Evolutionary conservation across 176 grass and related monocot genomes (phyloP), one percentile per base, ranked within the genome.

Genomic region (Oropetium thomaeum): DNA sequence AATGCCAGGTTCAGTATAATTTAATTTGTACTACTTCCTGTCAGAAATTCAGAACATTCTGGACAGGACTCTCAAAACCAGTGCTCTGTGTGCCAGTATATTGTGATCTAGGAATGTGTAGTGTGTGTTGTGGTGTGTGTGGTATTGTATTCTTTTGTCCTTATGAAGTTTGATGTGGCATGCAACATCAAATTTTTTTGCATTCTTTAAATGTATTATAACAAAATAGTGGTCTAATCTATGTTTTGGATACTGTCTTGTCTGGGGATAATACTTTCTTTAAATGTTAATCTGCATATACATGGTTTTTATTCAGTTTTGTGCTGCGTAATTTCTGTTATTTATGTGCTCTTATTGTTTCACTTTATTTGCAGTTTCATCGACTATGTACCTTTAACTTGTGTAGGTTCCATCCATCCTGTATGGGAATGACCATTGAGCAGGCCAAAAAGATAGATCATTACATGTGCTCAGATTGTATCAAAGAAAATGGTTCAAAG

Each of bases 371-470:
- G 3, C 41, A 63, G 65, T 30, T 70, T 75, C 62, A 51, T 57
- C 71, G 20, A 43, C 28, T 58, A 68, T 73, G 29, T 45, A 73
- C 25, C 40, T 84, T 26, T 51, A 79, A 76, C 51, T 13, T 10
- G 7, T 76, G 42, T 78, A 96, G 92, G 92, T 96, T 96, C 51
- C 92, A 96, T 83, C 92, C 92, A 65, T 92, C 89, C 44, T 96
- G 92, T 89, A 96, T 96, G 92, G 86, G 82, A 67, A 92, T 96
- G 92, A 89, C 86, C 43, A 92, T 92, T 68, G 89, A 96, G 62
- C 89, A 96, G 74, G 92, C 92, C 35, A 92, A 96, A 68, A 96
- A 96, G 43, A 65, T 92, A 58, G 92, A 96, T 70, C 69, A 84
- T 43, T 96, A 89, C 25, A 69, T 92, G 63, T 96, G 92, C 29